phyloP scores from a whole-genome alignment of 2,329 filamentous ascomycete genomes.

The Lojkania enalia region DNA sequence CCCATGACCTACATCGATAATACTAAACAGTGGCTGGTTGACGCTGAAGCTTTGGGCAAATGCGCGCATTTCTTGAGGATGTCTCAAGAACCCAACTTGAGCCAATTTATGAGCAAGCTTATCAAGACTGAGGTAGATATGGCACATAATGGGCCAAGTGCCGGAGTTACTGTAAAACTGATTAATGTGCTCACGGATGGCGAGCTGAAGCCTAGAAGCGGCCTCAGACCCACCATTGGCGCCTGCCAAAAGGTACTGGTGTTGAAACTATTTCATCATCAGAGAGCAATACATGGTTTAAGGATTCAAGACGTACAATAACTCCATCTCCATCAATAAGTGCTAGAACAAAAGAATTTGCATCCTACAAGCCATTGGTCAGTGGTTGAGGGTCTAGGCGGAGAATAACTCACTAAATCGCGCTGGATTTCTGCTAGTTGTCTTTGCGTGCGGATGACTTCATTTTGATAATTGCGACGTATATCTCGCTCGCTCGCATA shows the following conservation, averaged over 20 bases:
- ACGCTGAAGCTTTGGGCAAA: constrained; percentile 51
- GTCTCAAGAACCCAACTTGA: constrained; percentile 46
- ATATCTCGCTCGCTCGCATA: constrained; percentile 36
- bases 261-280: constrained; percentile 45
- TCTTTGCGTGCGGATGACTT: constrained; percentile 23
- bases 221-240: constrained; percentile 52
- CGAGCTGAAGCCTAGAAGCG: constrained; percentile 47
- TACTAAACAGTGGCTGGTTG: constrained; percentile 51
- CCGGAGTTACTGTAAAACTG: constrained; percentile 45
- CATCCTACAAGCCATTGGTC: constrained; percentile 24
- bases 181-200: constrained; percentile 49
- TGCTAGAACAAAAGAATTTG: constrained; percentile 50
- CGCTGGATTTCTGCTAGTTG: constrained; percentile 26
- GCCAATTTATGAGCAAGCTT: constrained; percentile 49
- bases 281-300: neutral
- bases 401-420: constrained; percentile 27
- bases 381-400: neutral
- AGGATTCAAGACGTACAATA: constrained; percentile 30
- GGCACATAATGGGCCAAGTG: constrained; percentile 51
- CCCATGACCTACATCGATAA: constrained; percentile 52
- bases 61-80: constrained; percentile 43
- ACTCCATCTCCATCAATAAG: constrained; percentile 56
- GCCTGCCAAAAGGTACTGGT: constrained; percentile 47
- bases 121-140: constrained; percentile 53
- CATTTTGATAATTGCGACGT: constrained; percentile 36